Percentiles rank a stretch among this genome's conserved stretches.
These are phyloP conservation scores for Euphorbia pulcherrima DNA, from an alignment of 345 rosid species.

Conservation along the genomic window DNA sequence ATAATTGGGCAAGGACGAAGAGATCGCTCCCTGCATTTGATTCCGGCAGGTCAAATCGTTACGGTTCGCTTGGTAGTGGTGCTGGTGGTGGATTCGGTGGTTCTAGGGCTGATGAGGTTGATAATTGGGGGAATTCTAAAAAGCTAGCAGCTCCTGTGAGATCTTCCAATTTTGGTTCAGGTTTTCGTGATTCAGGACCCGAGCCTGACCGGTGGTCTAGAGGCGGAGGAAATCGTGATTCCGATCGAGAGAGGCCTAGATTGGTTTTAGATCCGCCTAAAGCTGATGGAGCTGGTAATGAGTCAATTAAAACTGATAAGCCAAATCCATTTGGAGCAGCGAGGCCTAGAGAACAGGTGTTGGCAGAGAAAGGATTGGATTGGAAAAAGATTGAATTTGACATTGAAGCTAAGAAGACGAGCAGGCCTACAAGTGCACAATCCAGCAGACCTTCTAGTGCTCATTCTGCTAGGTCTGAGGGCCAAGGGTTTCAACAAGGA, in stretches of 20 bases:
- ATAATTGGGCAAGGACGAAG: slow-evolving; percentile 80
- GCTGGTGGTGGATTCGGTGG: slow-evolving; percentile 35
- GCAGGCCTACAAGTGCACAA: slow-evolving; percentile 82
- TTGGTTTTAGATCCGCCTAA: slow-evolving; percentile 65
- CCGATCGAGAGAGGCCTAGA: slow-evolving; percentile 55
- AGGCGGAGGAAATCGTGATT: slow-evolving; percentile 38
- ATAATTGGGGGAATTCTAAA: slow-evolving; percentile 70
- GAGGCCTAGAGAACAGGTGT: slow-evolving; percentile 84
- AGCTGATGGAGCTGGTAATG: slow-evolving; percentile 39
- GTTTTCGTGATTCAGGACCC: slow-evolving; percentile 50
- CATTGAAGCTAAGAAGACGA: slow-evolving; percentile 61
- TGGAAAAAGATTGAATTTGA: slow-evolving; percentile 82
- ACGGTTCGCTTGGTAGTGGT: slow-evolving; percentile 49
- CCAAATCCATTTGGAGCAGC: slow-evolving; percentile 89
- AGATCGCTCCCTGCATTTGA: slow-evolving; percentile 51
- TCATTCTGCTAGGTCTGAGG: slow-evolving; percentile 80
- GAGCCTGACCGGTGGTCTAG: slow-evolving; percentile 70
- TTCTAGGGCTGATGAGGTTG: slow-evolving; percentile 82
- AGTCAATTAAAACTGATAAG: slow-evolving; percentile 50
- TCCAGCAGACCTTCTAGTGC: slow-evolving; percentile 96
- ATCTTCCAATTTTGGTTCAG: slow-evolving; percentile 61
- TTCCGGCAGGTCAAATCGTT: slow-evolving; percentile 53
- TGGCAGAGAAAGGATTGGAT: slow-evolving; percentile 93
- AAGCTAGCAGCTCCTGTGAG: slow-evolving; percentile 45
- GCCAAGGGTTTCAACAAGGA: slow-evolving; percentile 37